Conservation (phyloP, 1,284 basidiomycete genomes). For the Boletus mariae region DNA sequence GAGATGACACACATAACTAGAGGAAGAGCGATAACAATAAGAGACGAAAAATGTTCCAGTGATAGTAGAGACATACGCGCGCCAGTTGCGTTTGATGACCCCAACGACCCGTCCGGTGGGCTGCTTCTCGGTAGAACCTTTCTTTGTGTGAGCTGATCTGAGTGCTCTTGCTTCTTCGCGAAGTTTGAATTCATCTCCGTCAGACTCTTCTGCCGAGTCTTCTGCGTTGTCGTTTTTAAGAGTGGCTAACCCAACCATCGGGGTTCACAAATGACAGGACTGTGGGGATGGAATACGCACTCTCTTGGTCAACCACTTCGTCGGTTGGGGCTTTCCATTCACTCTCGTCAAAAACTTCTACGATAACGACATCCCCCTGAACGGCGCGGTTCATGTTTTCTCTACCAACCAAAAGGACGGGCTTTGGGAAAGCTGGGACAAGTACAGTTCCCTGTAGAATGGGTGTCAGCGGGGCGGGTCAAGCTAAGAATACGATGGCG, state of each 20-base stretch:
- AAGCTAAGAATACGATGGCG: slow-evolving; percentile 9
- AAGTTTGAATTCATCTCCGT: slow-evolving; percentile 42
- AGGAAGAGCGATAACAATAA: slow-evolving; percentile 5
- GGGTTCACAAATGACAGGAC: neutral
- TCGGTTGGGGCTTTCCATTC: slow-evolving; percentile 95
- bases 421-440: slow-evolving; percentile 69
- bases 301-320: slow-evolving; percentile 90
- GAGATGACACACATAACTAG: slow-evolving; percentile 92
- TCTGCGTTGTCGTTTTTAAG: slow-evolving; percentile 90
- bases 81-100: slow-evolving; percentile 93
- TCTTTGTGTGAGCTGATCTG: slow-evolving; percentile 35
- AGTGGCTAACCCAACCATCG: slow-evolving; percentile 50
- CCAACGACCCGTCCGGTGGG: slow-evolving; percentile 94
- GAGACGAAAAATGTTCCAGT: neutral
- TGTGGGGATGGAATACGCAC: slow-evolving; percentile 39
- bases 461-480: neutral
- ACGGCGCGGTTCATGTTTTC: slow-evolving; percentile 96
- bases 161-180: slow-evolving; percentile 48
- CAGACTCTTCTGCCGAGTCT: slow-evolving; percentile 57
- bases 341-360: slow-evolving; percentile 55
- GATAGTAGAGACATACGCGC: slow-evolving; percentile 57
- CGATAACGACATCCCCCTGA: slow-evolving; percentile 90
- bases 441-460: slow-evolving; percentile 71
- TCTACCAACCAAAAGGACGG: slow-evolving; percentile 83
- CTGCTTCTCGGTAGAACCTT: slow-evolving; percentile 51